Percentiles rank a stretch among this genome's conserved stretches.
These are phyloP conservation scores for Phyllosticta paracitricarpa DNA, from an alignment of 2,329 filamentous ascomycete species.

Conservation along the genomic window DNA sequence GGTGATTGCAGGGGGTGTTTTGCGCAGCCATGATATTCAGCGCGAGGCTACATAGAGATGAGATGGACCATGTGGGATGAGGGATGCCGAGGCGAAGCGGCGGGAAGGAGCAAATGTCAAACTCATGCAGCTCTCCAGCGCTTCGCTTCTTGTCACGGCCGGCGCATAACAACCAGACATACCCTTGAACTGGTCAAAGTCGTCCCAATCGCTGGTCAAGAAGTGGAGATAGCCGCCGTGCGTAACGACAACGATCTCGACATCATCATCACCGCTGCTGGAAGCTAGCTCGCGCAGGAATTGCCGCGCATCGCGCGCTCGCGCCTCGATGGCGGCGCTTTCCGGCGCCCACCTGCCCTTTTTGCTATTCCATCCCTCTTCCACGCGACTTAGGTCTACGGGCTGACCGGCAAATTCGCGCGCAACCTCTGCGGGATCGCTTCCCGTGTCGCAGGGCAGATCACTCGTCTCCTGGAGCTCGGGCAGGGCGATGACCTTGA, in stretches of 20 bases:
- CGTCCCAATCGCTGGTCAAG: slow-evolving; percentile 71
- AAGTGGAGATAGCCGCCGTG: slow-evolving; percentile 82
- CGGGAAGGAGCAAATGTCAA: not conserved
- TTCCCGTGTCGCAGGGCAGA: slow-evolving; percentile 66
- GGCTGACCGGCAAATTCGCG: slow-evolving; percentile 50
- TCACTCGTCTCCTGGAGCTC: slow-evolving; percentile 68
- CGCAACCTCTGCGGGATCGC: slow-evolving; percentile 41
- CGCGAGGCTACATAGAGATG: not conserved
- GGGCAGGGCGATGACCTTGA: slow-evolving; percentile 56
- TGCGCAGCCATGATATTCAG: not conserved
- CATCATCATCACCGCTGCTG: slow-evolving; percentile 32
- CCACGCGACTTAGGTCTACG: slow-evolving; percentile 53
- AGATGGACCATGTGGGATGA: not conserved
- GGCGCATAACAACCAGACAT: slow-evolving; percentile 1
- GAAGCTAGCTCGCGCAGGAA: slow-evolving; percentile 38
- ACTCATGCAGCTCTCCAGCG: not conserved
- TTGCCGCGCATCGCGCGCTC: slow-evolving; percentile 51
- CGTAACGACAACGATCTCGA: slow-evolving; percentile 67
- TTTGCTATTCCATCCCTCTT: slow-evolving; percentile 61
- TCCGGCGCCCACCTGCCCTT: slow-evolving; percentile 22
- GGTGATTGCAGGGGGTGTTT: too few relatives aligned
- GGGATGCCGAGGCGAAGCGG: not conserved
- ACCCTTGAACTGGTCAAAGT: slow-evolving; percentile 40
- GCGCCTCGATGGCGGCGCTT: slow-evolving; percentile 44
- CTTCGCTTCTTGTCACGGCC: not conserved